Percentiles rank a stretch among this genome's conserved stretches.
Conservation (phyloP, 1,139 yeast genomes). For the Tardiomyces blankii region DNA sequence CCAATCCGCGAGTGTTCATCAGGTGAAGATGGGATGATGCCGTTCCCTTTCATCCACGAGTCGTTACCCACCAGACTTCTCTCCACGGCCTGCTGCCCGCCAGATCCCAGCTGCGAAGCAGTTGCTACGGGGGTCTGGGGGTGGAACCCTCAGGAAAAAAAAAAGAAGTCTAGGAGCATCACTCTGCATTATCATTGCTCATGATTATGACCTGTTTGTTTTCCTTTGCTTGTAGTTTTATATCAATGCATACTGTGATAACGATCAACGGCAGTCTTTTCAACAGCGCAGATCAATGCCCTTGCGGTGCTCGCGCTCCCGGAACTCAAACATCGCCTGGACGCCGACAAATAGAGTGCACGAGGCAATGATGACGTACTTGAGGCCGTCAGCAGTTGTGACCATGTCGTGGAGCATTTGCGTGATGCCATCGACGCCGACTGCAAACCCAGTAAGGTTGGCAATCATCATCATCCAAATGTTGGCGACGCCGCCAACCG, state of each 20-base stretch:
- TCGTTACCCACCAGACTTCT: too few relatives aligned
- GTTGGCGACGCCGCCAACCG: slow-evolving; percentile 75
- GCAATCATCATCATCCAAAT: slow-evolving; percentile 99
- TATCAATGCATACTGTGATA: not conserved
- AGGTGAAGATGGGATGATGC: too few relatives aligned
- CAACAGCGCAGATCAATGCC: slow-evolving; percentile 79
- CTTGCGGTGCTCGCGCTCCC: slow-evolving; percentile 74
- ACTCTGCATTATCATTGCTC: too few relatives aligned
- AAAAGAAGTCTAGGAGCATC: too few relatives aligned
- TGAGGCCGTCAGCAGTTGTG: slow-evolving; percentile 54
- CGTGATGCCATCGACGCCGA: slow-evolving; percentile 77
- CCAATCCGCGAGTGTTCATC: too few relatives aligned
- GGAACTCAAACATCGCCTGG: slow-evolving; percentile 89
- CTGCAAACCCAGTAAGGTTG: slow-evolving; percentile 85
- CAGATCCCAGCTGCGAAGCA: too few relatives aligned
- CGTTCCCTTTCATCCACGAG: too few relatives aligned
- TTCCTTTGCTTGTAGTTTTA: not conserved
- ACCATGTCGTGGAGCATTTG: slow-evolving; percentile 60
- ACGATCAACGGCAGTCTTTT: slow-evolving; percentile 1
- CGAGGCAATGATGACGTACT: slow-evolving; percentile 53
- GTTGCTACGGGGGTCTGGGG: too few relatives aligned
- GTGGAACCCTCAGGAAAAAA: too few relatives aligned
- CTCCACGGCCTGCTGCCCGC: too few relatives aligned
- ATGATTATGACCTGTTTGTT: not conserved
- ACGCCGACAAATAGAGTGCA: slow-evolving; percentile 66